Conservation (phyloP, 1,284 basidiomycete genomes). For the Golubevia pallescens region DNA sequence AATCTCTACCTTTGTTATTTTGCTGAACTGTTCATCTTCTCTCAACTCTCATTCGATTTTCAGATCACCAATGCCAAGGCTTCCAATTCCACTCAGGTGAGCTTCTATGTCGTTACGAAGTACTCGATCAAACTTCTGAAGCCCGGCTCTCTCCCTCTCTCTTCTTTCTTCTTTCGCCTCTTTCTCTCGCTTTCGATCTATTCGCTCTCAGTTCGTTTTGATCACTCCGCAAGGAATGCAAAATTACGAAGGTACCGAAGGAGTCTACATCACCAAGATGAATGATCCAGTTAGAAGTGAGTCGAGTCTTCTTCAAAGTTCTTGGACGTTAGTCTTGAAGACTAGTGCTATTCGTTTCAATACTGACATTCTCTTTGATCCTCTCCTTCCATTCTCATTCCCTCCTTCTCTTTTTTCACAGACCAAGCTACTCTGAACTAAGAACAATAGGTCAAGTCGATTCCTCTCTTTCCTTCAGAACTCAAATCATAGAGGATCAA, state of each 20-base stretch:
- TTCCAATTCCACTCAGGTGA: constrained; percentile 4
- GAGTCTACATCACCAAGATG: neutral
- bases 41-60: no score
- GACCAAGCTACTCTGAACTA: no score
- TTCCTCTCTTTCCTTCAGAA: no score
- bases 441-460: no score
- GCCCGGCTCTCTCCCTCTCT: neutral
- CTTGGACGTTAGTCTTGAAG: no score
- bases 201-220: constrained; percentile 25
- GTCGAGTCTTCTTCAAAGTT: neutral
- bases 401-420: neutral
- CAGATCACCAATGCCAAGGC: constrained; percentile 15
- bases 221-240: constrained; percentile 59
- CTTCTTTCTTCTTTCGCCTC: neutral
- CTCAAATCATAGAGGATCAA: no score
- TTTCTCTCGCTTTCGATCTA: neutral
- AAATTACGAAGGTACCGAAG: constrained; percentile 4
- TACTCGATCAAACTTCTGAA: neutral
- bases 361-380: neutral
- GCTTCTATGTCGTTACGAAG: no score
- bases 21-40: no score
- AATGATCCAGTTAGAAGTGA: neutral
- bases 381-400: neutral
- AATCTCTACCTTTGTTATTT: no score
- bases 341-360: no score